phyloP scores from a whole-genome alignment of 306 rosid genomes.

The Elaeagnus macrophylla region DNA sequence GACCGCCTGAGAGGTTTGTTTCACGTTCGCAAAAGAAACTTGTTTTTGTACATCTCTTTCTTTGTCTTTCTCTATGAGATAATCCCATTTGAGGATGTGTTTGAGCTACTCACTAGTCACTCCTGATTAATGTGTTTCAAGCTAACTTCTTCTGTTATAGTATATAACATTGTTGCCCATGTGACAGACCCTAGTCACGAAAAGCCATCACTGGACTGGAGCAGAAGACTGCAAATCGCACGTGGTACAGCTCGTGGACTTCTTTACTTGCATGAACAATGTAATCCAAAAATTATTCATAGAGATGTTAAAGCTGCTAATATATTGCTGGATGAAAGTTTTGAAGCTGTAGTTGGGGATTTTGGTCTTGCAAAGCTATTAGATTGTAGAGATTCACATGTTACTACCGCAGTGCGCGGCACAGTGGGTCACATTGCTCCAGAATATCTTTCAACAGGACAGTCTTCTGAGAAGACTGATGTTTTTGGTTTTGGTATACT shows the following conservation, averaged over 20 bases:
- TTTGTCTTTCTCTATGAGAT: not conserved
- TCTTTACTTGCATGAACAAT: slow-evolving; percentile 83
- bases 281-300: slow-evolving; percentile 87
- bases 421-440: slow-evolving; percentile 96
- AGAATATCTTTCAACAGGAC: slow-evolving; percentile 88
- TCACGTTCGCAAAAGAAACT: not conserved
- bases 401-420: slow-evolving; percentile 94
- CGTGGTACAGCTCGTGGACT: slow-evolving; percentile 91
- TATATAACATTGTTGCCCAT: not conserved
- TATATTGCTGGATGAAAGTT: slow-evolving; percentile 78
- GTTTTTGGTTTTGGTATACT: slow-evolving; percentile 91
- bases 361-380: slow-evolving; percentile 94
- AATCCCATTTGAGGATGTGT: not conserved
- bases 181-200: slow-evolving; percentile 50
- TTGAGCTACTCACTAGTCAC: too few species aligned
- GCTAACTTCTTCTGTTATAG: not conserved
- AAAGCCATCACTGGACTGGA: slow-evolving; percentile 88
- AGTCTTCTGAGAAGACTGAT: slow-evolving; percentile 90
- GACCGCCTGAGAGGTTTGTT: slow-evolving; percentile 94
- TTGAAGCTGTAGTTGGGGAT: slow-evolving; percentile 97
- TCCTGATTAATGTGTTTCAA: not conserved
- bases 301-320: slow-evolving; percentile 99
- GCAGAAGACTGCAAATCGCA: slow-evolving; percentile 61
- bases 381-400: slow-evolving; percentile 92
- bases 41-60: not conserved